Evolutionary conservation across 208 protist genomes (phyloP), one percentile per base, ranked within the genome.

Genomic region (Angomonas deanei): DNA sequence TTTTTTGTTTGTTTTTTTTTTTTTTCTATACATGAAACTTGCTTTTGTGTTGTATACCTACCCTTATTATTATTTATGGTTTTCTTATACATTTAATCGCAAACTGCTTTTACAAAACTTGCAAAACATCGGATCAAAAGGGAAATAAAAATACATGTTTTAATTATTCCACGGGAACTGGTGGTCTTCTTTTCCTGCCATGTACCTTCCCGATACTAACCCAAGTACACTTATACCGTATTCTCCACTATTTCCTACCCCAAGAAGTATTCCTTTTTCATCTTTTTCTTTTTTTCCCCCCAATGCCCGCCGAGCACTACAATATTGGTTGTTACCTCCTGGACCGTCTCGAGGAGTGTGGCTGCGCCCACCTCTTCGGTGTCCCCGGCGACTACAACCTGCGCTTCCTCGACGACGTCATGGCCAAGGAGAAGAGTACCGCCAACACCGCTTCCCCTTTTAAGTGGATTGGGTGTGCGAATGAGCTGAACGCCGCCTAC

Each of bases 351-450:
- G 56, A 64, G 30, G 75, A 86, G 69, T 61, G 66, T 8, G 75
- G 75, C 17, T 75, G 72, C 39, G 63, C 74, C 2, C 69, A 86
- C 66, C 55, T 86, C 47, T 86, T 86, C 39, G 79, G 79, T 52
- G 79, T 86, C 19, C 79, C 79, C 17, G 79, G 79, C 38, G 79
- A 86, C 72, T 86, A 72, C 61, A 86, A 86, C 65, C 72, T 86
- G 39, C 75, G 74, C 53, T 86, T 86, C 49, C 73, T 86, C 46
- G 79, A 86, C 36, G 79, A 86, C 28, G 72, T 86, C 42, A 80
- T 77, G 70, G 30, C 61, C 15, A 38, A 60, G 28, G 17, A 50
- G 23, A 50, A 50, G 19, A 23, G 3, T n/a, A n/a, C 42, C 42
- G 42, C 42, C 42, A 10, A 50, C 42, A 53, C 31, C 17, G 50